These are phyloP conservation scores for Chalciporus piperatus DNA, from an alignment of 768 basidiomycete species.

Conservation along the genomic window DNA sequence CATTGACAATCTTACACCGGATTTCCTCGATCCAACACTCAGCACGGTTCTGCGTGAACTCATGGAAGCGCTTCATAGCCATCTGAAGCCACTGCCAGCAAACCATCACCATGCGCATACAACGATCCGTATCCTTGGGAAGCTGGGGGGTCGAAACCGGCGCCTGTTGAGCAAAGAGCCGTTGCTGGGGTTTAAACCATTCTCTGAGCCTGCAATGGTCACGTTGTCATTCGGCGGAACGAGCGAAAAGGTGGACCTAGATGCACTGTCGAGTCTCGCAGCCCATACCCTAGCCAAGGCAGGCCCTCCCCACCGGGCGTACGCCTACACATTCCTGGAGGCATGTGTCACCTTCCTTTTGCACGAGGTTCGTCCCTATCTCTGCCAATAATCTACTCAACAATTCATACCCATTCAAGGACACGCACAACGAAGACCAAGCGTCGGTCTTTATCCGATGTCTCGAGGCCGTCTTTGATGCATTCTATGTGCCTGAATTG, in stretches of 20 bases:
- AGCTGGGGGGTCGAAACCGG: conserved; percentile 92
- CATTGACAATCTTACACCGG: conserved; percentile 96
- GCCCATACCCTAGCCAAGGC: conserved; percentile 55
- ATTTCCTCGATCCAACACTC: conserved; percentile 95
- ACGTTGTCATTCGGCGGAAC: conserved; percentile 73
- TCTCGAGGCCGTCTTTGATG: conserved; percentile 77
- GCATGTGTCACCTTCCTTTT: conserved; percentile 67
- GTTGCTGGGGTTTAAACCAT: conserved; percentile 63
- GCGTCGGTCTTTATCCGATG: conserved; percentile 69
- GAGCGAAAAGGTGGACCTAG: conserved; percentile 60
- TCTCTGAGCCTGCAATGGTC: conserved; percentile 68
- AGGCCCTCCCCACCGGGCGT: conserved; percentile 38
- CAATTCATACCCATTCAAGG: conserved; percentile 41
- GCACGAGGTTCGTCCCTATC: conserved; percentile 56
- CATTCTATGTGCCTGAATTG: conserved; percentile 66
- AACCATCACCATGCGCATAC: conserved; percentile 90
- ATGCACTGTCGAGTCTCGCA: conserved; percentile 64
- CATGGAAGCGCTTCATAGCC: conserved; percentile 91
- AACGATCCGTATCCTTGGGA: conserved; percentile 94
- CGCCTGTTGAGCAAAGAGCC: conserved; percentile 82
- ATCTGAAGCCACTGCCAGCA: conserved; percentile 85
- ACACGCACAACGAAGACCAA: conserved; percentile 66
- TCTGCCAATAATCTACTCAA: neutral
- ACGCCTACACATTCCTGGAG: conserved; percentile 71
- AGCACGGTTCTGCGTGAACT: conserved; percentile 89